Percentiles rank a stretch among this genome's conserved stretches.
Conservation (phyloP, 1,284 basidiomycete genomes). For the Ganoderma meredithae region DNA sequence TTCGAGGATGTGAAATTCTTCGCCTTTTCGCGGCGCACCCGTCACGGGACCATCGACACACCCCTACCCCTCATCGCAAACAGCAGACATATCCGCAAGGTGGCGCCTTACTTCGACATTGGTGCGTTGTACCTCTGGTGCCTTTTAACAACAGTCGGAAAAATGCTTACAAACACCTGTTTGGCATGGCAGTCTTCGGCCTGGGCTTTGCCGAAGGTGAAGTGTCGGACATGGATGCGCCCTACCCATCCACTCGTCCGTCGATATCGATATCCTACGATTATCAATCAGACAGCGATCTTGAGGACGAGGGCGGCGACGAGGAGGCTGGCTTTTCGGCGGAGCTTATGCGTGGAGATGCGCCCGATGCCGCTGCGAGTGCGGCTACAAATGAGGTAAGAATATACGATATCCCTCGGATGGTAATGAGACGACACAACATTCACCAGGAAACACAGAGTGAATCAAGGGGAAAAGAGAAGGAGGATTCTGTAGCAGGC, state of each 20-base stretch:
- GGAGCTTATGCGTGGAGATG: too few relatives aligned
- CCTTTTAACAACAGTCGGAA: too few relatives aligned
- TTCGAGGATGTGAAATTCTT: constrained; percentile 31
- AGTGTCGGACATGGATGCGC: constrained; percentile 23
- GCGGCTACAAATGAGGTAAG: too few relatives aligned
- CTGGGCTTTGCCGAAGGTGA: constrained; percentile 30
- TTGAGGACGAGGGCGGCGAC: constrained; percentile 33
- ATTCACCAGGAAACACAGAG: too few relatives aligned
- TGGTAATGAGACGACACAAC: too few relatives aligned
- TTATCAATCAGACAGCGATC: constrained; percentile 37
- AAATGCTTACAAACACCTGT: too few relatives aligned
- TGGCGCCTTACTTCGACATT: constrained; percentile 23
- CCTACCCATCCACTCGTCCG: constrained; percentile 18
- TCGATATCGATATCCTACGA: constrained; percentile 24
- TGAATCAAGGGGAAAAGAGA: too few relatives aligned
- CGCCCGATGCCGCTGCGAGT: too few relatives aligned
- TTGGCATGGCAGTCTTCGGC: constrained; percentile 18
- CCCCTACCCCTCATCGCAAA: constrained; percentile 24
- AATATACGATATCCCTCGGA: too few relatives aligned
- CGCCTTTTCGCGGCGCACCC: constrained; percentile 22
- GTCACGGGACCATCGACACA: constrained; percentile 12
- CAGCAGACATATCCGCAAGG: constrained; percentile 21
- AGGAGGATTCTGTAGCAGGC: too few relatives aligned
- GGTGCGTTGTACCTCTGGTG: constrained; percentile 7
- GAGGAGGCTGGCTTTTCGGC: too few relatives aligned